Evolutionary conservation across 345 rosid species (phyloP).

Genomic region (Eucalyptus cladocalyx): DNA sequence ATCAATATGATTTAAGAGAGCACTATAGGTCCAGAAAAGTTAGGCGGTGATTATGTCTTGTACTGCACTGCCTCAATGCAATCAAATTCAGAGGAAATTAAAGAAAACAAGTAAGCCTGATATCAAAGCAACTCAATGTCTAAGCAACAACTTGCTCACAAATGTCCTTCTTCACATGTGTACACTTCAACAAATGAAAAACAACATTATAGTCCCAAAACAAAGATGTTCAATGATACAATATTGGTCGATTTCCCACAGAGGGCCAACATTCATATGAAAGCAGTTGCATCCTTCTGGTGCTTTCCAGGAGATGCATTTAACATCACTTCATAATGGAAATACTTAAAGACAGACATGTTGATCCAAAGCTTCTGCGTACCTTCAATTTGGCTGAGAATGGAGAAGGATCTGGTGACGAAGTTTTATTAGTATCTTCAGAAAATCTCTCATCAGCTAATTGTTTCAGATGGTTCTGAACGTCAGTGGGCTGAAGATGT

Average conservation of each 20-base stretch:
- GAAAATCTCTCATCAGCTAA: constrained; percentile 54
- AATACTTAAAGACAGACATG: not conserved
- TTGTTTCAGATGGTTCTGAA: constrained; percentile 56
- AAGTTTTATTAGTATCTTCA: constrained; percentile 2
- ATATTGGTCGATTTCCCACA: not conserved
- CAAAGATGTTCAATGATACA: not conserved
- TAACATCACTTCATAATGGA: not conserved
- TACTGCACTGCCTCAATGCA: not conserved
- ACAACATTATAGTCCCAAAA: not conserved
- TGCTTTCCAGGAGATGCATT: not conserved
- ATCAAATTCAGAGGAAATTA: not conserved
- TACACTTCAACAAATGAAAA: not conserved
- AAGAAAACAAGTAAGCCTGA: not conserved
- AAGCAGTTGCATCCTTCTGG: not conserved
- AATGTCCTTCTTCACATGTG: not conserved
- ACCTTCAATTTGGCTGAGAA: constrained; percentile 32
- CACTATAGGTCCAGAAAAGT: not conserved
- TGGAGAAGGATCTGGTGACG: not conserved
- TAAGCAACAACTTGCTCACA: not conserved
- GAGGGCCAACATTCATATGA: not conserved
- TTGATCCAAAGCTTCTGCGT: not conserved
- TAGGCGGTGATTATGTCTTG: not conserved
- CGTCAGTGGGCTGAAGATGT: constrained; percentile 34
- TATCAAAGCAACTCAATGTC: not conserved
- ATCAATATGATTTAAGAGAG: not conserved